phyloP scores from a whole-genome alignment of 768 basidiomycete genomes.

The Podaxis sp. region DNA sequence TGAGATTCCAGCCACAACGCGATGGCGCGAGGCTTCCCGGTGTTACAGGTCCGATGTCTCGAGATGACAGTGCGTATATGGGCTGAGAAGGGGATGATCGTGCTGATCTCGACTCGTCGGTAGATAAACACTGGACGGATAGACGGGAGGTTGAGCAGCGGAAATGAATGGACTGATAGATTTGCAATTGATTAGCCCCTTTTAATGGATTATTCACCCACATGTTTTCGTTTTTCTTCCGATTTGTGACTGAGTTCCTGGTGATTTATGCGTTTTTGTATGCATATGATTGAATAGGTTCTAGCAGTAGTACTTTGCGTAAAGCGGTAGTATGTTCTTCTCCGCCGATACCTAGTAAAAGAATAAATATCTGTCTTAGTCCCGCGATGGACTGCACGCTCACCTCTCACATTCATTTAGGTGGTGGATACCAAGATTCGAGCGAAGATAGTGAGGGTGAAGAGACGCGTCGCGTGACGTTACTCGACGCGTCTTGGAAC shows the following conservation, averaged over 20 bases:
- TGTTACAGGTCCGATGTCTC: neutral
- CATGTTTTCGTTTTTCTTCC: neutral
- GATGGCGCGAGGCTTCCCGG: neutral
- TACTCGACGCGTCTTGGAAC: conserved; percentile 5
- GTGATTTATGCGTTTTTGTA: neutral
- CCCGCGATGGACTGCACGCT: neutral
- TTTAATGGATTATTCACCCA: conserved; percentile 7
- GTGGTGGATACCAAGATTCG: neutral
- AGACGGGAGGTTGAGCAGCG: neutral
- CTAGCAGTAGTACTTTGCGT: conserved; percentile 4
- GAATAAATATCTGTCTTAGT: neutral
- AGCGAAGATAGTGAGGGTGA: neutral
- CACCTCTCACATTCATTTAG: neutral
- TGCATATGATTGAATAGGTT: conserved; percentile 8
- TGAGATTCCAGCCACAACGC: conserved; percentile 8
- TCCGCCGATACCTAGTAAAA: neutral
- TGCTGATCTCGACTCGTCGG: neutral
- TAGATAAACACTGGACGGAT: neutral
- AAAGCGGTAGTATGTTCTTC: neutral
- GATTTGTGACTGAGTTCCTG: neutral
- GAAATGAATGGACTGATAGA: conserved; percentile 8
- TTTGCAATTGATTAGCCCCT: conserved; percentile 3
- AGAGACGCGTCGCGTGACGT: conserved; percentile 10
- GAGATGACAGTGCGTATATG: conserved; percentile 8
- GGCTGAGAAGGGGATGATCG: neutral